A percentile compares a stretch with the other conserved stretches of the same genome.
Evolutionary conservation across 345 rosid genomes (phyloP).

Genomic region (Syzygium aromaticum): DNA sequence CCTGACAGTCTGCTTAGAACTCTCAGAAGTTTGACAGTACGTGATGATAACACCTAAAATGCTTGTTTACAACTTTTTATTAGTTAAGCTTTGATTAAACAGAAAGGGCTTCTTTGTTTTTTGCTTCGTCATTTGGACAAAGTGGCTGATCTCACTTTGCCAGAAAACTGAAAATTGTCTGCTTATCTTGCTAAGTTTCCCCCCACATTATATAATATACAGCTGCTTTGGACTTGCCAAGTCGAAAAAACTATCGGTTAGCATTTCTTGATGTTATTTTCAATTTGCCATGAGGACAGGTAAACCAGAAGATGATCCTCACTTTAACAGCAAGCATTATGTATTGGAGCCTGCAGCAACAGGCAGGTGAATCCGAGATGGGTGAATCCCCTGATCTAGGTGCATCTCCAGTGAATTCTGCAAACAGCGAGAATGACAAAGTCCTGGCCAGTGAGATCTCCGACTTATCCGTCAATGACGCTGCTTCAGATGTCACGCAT

Average conservation of each 20-base stretch:
- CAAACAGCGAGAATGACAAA: constrained; percentile 12
- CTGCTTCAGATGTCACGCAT: not conserved
- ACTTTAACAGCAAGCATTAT: constrained; percentile 81
- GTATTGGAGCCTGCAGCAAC: constrained; percentile 88
- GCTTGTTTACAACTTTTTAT: not conserved
- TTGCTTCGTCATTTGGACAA: not conserved
- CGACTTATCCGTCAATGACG: constrained; percentile 12
- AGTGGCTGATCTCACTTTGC: not conserved
- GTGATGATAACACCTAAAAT: not conserved
- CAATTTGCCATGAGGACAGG: constrained; percentile 30
- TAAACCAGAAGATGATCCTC: constrained; percentile 96
- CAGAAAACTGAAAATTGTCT: not conserved
- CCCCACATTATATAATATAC: not conserved
- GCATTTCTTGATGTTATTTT: not conserved
- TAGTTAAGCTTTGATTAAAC: not conserved
- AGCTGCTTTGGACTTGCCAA: not conserved
- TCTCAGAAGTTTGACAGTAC: not conserved
- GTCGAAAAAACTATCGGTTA: not conserved
- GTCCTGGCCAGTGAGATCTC: constrained; percentile 21
- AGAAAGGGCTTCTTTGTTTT: not conserved
- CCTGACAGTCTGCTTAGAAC: not conserved
- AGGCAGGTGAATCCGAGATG: constrained; percentile 26
- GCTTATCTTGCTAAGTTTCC: not conserved
- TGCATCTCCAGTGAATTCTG: constrained; percentile 9
- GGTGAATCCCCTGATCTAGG: not conserved